Percentiles rank a stretch among this genome's conserved stretches.
Evolutionary conservation across 768 basidiomycete genomes (phyloP).

Genomic region (Tephrocybe sp.): DNA sequence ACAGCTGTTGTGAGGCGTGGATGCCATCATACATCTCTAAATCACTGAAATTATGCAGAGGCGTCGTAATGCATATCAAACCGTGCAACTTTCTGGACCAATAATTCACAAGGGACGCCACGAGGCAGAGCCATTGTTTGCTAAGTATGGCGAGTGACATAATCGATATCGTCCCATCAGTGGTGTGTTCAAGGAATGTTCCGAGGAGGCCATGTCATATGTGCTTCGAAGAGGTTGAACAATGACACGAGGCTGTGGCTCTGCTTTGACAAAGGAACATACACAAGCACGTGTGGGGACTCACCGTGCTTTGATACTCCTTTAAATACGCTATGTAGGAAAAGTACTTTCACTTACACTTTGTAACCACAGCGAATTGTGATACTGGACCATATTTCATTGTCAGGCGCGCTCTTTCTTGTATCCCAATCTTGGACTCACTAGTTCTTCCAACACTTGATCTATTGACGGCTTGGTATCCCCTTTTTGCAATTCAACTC

Average conservation of each 20-base stretch:
- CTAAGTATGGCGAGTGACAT: neutral
- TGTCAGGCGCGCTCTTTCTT: neutral
- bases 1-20: no score
- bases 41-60: no score
- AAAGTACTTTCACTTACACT: neutral
- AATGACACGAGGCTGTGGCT: neutral
- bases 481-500: neutral
- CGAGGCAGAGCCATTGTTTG: no score
- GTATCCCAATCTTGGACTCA: neutral
- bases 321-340: no score
- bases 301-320: conserved; percentile 3
- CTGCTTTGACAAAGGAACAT: conserved; percentile 10
- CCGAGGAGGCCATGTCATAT: conserved; percentile 5
- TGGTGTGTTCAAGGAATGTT: conserved; percentile 10
- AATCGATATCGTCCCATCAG: neutral
- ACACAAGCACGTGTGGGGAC: conserved; percentile 4
- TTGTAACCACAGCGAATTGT: neutral
- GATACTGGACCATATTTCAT: neutral
- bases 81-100: no score
- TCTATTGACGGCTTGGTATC: neutral
- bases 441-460: neutral
- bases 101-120: no score
- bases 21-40: no score
- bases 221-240: neutral
- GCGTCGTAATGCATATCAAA: no score